These are phyloP conservation scores for Leccinum pellstonianum DNA, from an alignment of 768 basidiomycete species.

Conservation along the genomic window DNA sequence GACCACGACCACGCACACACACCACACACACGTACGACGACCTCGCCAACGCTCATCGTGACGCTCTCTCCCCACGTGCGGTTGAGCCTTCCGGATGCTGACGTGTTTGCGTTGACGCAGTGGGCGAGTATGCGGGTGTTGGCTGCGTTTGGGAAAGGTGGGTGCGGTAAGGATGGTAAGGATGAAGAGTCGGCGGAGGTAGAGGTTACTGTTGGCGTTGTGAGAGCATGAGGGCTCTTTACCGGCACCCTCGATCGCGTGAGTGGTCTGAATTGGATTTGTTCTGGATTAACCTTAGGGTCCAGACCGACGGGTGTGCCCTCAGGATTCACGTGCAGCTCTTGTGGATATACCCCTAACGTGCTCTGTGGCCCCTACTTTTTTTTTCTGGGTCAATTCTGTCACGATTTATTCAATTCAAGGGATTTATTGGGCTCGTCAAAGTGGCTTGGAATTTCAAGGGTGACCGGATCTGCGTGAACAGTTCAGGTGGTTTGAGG, in stretches of 20 bases:
- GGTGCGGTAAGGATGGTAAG: conserved; percentile 20
- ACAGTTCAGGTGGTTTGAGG: not conserved
- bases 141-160: conserved; percentile 45
- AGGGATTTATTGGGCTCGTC: not conserved
- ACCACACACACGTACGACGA: not conserved
- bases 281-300: not conserved
- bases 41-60: conserved; percentile 56
- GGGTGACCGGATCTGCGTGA: not conserved
- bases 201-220: conserved; percentile 74
- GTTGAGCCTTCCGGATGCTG: conserved; percentile 62
- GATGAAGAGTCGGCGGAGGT: conserved; percentile 40
- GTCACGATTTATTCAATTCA: not conserved
- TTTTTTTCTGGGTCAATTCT: not conserved
- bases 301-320: conserved; percentile 2
- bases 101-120: conserved; percentile 66
- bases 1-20: conserved; percentile 3
- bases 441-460: conserved; percentile 3
- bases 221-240: conserved; percentile 47
- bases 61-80: conserved; percentile 80
- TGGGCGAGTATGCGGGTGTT: conserved; percentile 75
- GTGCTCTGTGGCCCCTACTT: not conserved
- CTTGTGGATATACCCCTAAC: conserved; percentile 17
- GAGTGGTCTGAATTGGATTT: conserved; percentile 4
- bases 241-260: conserved; percentile 5
- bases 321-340: not conserved